phyloP scores from a whole-genome alignment of 208 protist species.

The Acanthamoeba lenticulata region DNA sequence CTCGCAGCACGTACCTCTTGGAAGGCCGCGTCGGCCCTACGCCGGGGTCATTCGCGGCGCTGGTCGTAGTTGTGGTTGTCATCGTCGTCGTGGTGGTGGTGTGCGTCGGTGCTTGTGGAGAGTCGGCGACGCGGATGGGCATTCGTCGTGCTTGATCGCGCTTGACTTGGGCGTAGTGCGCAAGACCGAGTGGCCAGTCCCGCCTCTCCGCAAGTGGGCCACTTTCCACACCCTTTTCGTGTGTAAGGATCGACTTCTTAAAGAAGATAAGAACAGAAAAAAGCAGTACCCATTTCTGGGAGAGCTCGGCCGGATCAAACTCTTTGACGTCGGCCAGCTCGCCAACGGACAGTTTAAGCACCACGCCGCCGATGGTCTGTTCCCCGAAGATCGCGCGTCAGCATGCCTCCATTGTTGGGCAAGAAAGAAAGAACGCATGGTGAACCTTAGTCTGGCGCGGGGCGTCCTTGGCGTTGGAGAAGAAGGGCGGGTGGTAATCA shows the following conservation, averaged over 20 bases:
- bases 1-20: conserved; percentile 9
- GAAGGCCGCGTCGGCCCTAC: too few relatives aligned
- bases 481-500: conserved; percentile 49
- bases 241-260: too few relatives aligned
- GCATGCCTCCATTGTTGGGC: background rate
- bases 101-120: background rate
- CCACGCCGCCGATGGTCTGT: conserved; percentile 22
- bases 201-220: background rate
- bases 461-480: conserved; percentile 57
- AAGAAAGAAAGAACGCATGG: background rate
- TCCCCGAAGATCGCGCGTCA: background rate
- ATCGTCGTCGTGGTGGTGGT: background rate
- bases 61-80: too few relatives aligned
- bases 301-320: conserved; percentile 6
- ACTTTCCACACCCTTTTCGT: background rate
- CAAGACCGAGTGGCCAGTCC: background rate
- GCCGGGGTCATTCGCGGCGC: too few relatives aligned
- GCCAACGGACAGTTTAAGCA: conserved; percentile 16
- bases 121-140: background rate
- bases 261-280: background rate
- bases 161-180: background rate
- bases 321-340: conserved; percentile 20
- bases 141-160: background rate
- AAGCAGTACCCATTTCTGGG: background rate
- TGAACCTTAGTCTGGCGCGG: conserved; percentile 31